Base-by-base conservation (phyloP, 2,329 filamentous ascomycete genomes). In the Myriosclerotinia curreyana region DNA sequence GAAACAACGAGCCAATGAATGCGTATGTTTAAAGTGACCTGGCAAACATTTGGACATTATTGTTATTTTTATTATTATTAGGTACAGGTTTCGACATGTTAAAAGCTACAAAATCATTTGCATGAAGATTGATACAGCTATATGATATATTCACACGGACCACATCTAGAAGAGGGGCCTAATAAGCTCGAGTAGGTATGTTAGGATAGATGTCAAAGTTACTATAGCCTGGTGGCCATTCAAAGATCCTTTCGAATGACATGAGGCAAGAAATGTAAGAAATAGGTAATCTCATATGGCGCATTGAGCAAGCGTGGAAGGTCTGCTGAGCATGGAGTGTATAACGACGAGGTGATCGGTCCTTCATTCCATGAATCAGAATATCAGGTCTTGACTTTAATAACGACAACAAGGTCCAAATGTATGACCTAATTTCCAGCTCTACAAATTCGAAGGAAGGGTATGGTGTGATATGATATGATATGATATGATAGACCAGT, bases 1-100 rank as follows among this genome's bases (percentile, higher is more conserved):
- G 42, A 49, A 40, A 60, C n/a, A 52, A 31, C 22, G 46, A 52
- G 46, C 58, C 58, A 60, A 60, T 52, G 25, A 51, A 60, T 60
- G 38, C 8, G 58, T 22, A 60, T 60, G n/a, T 51, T 52, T 60
- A 46, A 60, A 15, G 22, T 36, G 56, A 34, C 46, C 44, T 20
- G 31, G 14, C 15, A 60, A 60, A 51, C 58, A 60, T 51, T 40
- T 52, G 31, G 46, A 60, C 58, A 60, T 60, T 28, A 20, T 51
- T 46, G 8, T 4, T 48, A 28, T 3, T 34, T n/a, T n/a, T n/a
- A n/a, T n/a, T n/a, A n/a, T n/a, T n/a, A n/a, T n/a, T 1, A 8
- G 49, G 22, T 38, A 25, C 20, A n/a, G 17, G 38, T 14, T 31
- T 42, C 2, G 25, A 34, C 2, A 28, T 34, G 20, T 51, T 28